A percentile compares a stretch with the other conserved stretches of the same genome.
Conservation (phyloP, 148 eudicot genomes). For the Beta vulgaris region DNA sequence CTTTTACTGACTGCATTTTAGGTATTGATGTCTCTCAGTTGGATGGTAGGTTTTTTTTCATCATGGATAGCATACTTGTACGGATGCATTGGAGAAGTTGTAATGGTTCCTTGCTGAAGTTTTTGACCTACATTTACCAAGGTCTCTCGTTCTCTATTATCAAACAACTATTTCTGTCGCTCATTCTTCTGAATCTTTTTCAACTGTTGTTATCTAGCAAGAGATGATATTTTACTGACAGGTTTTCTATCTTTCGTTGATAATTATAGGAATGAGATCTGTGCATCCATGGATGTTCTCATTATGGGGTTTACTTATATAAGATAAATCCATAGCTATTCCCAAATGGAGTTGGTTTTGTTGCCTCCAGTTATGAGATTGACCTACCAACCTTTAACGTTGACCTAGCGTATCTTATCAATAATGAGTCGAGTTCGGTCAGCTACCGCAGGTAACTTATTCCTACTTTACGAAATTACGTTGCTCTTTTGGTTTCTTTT, state of each 20-base stretch:
- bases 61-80: not conserved
- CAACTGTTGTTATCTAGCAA: not conserved
- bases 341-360: no score
- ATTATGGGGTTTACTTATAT: no score
- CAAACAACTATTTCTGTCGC: no score
- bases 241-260: not conserved
- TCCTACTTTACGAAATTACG: not conserved
- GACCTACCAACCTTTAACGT: no score
- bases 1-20: not conserved
- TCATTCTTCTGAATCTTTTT: not conserved
- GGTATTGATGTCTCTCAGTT: not conserved
- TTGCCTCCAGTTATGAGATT: no score
- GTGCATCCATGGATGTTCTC: no score
- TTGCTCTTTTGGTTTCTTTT: not conserved
- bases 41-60: not conserved
- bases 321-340: no score
- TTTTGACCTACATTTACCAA: not conserved
- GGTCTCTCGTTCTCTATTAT: not conserved
- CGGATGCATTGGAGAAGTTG: not conserved
- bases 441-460: not conserved
- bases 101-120: not conserved
- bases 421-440: not conserved
- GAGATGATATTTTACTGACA: not conserved
- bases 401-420: no score
- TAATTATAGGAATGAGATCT: not conserved